These are phyloP conservation scores for Pisolithus marmoratus DNA, from an alignment of 768 basidiomycete species.

Conservation along the genomic window DNA sequence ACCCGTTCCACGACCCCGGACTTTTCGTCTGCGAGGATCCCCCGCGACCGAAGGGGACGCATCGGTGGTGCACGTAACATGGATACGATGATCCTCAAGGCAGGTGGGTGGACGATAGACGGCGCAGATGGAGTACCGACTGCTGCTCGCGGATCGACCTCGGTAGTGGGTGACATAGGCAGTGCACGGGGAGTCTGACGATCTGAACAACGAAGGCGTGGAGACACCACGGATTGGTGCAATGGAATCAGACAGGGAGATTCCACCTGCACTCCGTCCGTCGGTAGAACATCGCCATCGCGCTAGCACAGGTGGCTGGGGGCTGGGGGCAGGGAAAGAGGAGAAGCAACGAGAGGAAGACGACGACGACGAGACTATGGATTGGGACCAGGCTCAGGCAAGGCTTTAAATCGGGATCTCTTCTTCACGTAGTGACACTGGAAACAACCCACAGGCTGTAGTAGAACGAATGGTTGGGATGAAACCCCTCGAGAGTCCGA, in stretches of 20 bases:
- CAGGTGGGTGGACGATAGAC: conserved; percentile 16
- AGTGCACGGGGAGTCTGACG: conserved; percentile 25
- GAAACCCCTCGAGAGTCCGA: conserved; percentile 24
- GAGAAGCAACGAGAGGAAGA: conserved; percentile 52
- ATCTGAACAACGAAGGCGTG: conserved; percentile 43
- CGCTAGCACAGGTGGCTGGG: conserved; percentile 69
- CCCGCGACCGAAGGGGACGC: conserved; percentile 74
- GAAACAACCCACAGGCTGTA: conserved; percentile 32
- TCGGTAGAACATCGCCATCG: conserved; percentile 33
- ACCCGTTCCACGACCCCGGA: conserved; percentile 41
- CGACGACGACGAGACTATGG: conserved; percentile 57
- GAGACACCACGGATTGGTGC: conserved; percentile 52
- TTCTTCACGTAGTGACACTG: background rate
- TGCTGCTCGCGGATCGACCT: conserved; percentile 4
- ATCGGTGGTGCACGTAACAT: conserved; percentile 41
- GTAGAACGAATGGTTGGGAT: conserved; percentile 59
- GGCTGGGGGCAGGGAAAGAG: conserved; percentile 56
- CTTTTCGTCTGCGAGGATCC: conserved; percentile 67
- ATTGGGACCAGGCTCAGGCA: conserved; percentile 72
- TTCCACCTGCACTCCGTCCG: conserved; percentile 36
- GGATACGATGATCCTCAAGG: conserved; percentile 24
- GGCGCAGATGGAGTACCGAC: conserved; percentile 1
- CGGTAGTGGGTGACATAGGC: conserved; percentile 22
- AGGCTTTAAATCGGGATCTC: background rate
- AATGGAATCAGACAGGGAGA: conserved; percentile 25